Base-by-base conservation (phyloP, 2,329 filamentous ascomycete species). In the Triangularia verruculosa region DNA sequence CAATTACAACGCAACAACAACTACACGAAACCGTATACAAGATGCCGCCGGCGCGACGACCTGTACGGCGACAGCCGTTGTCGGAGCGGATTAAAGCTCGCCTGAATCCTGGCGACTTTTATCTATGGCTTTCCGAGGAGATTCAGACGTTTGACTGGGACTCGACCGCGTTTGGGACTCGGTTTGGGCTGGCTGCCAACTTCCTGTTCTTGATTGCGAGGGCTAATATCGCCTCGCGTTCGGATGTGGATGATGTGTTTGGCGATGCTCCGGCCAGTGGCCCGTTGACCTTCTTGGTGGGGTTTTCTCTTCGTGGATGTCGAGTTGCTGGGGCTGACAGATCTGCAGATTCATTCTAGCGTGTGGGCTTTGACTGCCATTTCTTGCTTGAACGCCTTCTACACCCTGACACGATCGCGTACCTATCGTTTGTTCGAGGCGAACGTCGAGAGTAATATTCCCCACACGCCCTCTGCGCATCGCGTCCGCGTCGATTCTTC, bases 141-240 rank as follows among this genome's bases (percentile, higher is more conserved):
- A 84, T 99, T 65, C 93, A 97, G 74, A 92, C 92, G 27, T 89
- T 90, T 73, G 91, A 97, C 71, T 96, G 93, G 88, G 91, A 97
- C 70, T 92, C 94, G 20, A 89, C 91, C 69, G 79, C 87, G 34
- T 89, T 92, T 75, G 90, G 92, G 25, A 85, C 87, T 4, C 88
- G 91, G 59, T 79, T 96, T 17, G 94, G 93, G 4, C 70, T 97
- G 27, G 83, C 74, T 0, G 80, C 93, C 71, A 98, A 98, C 76
- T 78, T 96, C 47, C 70, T 89, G 30, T 94, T 97, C 74, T 80
- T 97, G 61, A 78, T 98, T 67, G 90, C 93, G 28, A 86, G 92
- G 70, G 92, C 93, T 63, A 96, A 96, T 76, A 86, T 85, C 54
- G 82, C 83, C 17, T 77, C 76, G 30, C 72, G 75, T 25, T 78